Percentiles rank a stretch among this genome's conserved stretches.
Conservation (phyloP, 192 early-diverging fungal genomes). For the Haplosporangium gracile region DNA sequence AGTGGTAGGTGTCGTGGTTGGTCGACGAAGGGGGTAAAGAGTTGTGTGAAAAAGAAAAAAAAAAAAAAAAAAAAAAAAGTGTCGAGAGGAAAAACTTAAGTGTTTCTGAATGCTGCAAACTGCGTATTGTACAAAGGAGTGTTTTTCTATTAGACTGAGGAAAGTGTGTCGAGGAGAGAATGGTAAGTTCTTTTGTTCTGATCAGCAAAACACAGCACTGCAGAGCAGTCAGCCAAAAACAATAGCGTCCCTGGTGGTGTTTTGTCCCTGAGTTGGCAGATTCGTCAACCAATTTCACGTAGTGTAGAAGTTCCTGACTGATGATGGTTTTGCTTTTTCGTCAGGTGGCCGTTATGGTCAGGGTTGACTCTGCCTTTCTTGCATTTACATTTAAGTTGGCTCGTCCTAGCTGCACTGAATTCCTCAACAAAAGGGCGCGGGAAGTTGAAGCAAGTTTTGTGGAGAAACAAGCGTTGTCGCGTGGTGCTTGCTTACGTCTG, state of each 20-base stretch:
- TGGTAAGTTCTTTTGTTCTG: background rate
- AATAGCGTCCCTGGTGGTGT: background rate
- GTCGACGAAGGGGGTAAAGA: no score
- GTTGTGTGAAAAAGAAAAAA: background rate
- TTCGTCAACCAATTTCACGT: background rate
- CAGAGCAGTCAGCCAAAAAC: background rate
- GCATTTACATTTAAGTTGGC: background rate
- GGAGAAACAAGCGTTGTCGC: slow-evolving; percentile 8
- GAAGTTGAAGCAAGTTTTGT: background rate
- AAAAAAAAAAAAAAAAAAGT: no score
- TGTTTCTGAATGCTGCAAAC: background rate
- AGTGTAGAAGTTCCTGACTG: background rate
- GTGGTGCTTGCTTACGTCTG: background rate
- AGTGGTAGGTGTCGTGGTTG: slow-evolving; percentile 6
- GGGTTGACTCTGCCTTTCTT: background rate
- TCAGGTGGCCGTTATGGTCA: background rate
- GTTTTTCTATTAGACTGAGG: slow-evolving; percentile 3
- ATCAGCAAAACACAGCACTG: background rate
- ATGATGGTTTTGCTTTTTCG: background rate
- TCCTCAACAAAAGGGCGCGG: background rate
- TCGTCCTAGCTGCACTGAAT: background rate
- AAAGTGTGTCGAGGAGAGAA: background rate
- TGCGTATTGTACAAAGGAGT: background rate
- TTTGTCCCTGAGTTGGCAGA: background rate
- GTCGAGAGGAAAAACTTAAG: background rate